phyloP scores from a whole-genome alignment of 2,329 filamentous ascomycete species.

The Bipolaris bicolor region DNA sequence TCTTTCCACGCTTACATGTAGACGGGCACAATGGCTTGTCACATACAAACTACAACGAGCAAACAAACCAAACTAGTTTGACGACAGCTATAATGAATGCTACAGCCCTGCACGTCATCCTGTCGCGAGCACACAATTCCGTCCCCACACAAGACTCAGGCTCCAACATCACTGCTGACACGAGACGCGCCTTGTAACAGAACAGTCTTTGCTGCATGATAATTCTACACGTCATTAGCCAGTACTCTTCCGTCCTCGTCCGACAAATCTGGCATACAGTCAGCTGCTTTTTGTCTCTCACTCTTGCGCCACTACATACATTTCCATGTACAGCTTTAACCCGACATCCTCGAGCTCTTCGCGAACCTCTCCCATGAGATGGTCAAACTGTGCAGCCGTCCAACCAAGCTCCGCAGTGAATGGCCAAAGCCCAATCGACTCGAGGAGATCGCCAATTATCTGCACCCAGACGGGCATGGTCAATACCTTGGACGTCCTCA shows the following conservation, averaged over 20 bases:
- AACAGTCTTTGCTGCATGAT: background rate
- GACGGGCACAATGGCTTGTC: background rate
- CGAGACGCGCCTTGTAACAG: background rate
- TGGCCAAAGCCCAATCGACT: conserved; percentile 47
- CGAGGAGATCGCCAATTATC: conserved; percentile 44
- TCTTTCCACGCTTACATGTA: background rate
- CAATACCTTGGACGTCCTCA: background rate
- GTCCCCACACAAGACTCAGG: background rate
- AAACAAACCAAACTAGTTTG: background rate
- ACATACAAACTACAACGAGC: background rate
- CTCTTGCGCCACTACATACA: conserved; percentile 33
- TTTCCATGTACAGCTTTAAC: conserved; percentile 45
- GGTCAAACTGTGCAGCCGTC: conserved; percentile 38
- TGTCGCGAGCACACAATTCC: background rate
- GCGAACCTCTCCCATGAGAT: conserved; percentile 38
- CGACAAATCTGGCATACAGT: conserved; percentile 35
- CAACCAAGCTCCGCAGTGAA: conserved; percentile 43
- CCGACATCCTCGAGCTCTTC: conserved; percentile 37
- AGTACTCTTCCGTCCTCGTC: conserved; percentile 40
- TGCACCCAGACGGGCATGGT: background rate
- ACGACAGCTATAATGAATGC: background rate
- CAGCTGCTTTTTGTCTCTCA: conserved; percentile 8
- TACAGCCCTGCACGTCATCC: background rate
- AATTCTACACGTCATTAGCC: conserved; percentile 13
- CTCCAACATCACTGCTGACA: background rate